Evolutionary conservation across 495 filamentous ascomycete species (phyloP).

Genomic region (Lasiosphaeriaceae sp.): DNA sequence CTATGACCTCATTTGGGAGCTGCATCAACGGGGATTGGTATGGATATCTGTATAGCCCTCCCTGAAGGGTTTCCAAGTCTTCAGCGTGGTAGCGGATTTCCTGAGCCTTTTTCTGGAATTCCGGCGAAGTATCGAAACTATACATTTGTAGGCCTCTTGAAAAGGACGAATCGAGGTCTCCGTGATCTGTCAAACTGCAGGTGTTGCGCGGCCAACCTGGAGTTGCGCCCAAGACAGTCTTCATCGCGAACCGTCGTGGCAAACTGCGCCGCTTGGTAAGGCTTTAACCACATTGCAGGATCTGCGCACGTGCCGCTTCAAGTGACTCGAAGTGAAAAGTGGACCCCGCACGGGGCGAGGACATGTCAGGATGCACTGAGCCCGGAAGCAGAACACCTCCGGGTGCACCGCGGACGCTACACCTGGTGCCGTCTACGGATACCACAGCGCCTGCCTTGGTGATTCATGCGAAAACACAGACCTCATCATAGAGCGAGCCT

Average conservation of each 20-base stretch:
- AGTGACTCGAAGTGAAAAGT: not conserved
- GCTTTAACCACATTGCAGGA: not conserved
- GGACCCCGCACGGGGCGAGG: not conserved
- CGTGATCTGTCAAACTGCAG: not conserved
- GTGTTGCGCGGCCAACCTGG: not conserved
- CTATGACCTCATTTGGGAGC: conserved; percentile 2
- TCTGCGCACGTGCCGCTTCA: not conserved
- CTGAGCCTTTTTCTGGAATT: conserved; percentile 1
- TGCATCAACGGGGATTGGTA: not conserved
- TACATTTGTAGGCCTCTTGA: not conserved
- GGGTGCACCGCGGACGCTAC: too few relatives aligned
- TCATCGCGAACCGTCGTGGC: not conserved
- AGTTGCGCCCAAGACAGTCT: not conserved
- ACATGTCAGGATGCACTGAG: too few relatives aligned
- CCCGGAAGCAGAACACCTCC: too few relatives aligned
- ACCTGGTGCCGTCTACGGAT: too few relatives aligned
- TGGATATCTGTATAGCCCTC: not conserved
- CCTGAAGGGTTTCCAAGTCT: not conserved
- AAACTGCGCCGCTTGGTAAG: not conserved
- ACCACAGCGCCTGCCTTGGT: too few relatives aligned
- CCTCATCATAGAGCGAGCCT: too few relatives aligned
- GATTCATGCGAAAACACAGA: too few relatives aligned
- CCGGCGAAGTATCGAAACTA: conserved; percentile 4
- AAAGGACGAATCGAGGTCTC: not conserved
- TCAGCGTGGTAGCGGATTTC: not conserved